Percentiles rank a stretch among this genome's conserved stretches.
Evolutionary conservation across 768 basidiomycete species (phyloP).

Genomic region (Trametes cingulata): DNA sequence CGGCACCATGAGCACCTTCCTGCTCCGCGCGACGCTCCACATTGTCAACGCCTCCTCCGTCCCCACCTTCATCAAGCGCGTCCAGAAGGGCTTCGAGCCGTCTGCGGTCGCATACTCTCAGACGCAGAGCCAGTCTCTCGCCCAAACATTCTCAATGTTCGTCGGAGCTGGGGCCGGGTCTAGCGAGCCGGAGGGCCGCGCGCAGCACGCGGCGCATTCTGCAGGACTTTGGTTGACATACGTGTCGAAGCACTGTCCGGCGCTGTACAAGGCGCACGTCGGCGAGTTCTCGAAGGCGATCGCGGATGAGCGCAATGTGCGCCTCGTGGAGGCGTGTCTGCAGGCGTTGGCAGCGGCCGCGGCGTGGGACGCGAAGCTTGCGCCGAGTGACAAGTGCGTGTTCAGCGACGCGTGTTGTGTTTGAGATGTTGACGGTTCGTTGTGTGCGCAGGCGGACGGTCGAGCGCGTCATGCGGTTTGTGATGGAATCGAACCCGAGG

Average conservation of each 20-base stretch:
- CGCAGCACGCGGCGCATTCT: conserved; percentile 42
- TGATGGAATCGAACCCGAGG: conserved; percentile 55
- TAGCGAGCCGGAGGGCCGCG: conserved; percentile 30
- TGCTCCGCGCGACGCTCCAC: conserved; percentile 70
- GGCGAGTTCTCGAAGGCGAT: conserved; percentile 76
- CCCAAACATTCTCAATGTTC: conserved; percentile 18
- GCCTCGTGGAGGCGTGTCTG: conserved; percentile 64
- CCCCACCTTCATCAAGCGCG: conserved; percentile 72
- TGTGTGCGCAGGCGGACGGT: conserved; percentile 53
- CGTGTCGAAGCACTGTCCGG: conserved; percentile 75
- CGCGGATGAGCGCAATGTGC: conserved; percentile 57
- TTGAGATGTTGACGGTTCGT: background rate
- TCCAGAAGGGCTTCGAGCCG: conserved; percentile 45
- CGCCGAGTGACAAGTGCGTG: conserved; percentile 67
- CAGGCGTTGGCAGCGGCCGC: conserved; percentile 75
- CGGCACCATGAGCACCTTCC: conserved; percentile 67
- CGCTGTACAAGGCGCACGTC: conserved; percentile 71
- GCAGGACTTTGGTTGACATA: conserved; percentile 55
- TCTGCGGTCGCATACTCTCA: conserved; percentile 17
- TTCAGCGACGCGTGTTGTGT: background rate
- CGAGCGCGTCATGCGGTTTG: conserved; percentile 63
- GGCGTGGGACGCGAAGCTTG: conserved; percentile 56
- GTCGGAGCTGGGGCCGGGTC: conserved; percentile 37
- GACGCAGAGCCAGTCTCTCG: conserved; percentile 10
- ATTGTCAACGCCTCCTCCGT: conserved; percentile 86